Conservation (phyloP, 1,139 yeast species). For the Debaryomyces coudertii region DNA sequence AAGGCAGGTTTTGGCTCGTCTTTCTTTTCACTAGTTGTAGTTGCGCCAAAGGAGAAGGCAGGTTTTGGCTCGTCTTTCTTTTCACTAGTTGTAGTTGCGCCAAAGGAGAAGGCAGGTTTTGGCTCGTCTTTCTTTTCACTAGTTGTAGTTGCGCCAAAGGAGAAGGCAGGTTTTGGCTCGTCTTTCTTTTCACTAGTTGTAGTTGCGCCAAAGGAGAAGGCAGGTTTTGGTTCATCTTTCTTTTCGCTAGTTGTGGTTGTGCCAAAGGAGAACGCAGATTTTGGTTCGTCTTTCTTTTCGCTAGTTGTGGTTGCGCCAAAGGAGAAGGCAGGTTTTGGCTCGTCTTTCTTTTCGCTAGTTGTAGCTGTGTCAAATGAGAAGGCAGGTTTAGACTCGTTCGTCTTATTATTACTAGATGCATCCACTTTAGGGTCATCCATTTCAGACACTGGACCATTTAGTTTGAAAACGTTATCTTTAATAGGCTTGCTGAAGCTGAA, state of each 20-base stretch:
- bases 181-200: constrained; percentile 11
- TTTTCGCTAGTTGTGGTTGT: constrained; percentile 5
- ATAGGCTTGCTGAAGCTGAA: constrained; percentile 56
- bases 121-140: background rate
- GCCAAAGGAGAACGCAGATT: constrained; percentile 2
- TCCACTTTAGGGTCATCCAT: constrained; percentile 4
- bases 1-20: constrained; percentile 26
- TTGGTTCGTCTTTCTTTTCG: background rate
- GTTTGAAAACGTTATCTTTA: constrained; percentile 53
- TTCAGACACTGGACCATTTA: constrained; percentile 19
- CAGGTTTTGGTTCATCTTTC: constrained; percentile 17
- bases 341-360: constrained; percentile 2
- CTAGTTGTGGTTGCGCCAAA: constrained; percentile 24
- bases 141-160: constrained; percentile 17
- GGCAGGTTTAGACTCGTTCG: constrained; percentile 18
- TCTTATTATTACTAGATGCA: constrained; percentile 12
- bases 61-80: constrained; percentile 20
- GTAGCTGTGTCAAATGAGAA: constrained; percentile 26
- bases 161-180: constrained; percentile 20
- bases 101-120: constrained; percentile 21
- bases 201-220: constrained; percentile 24
- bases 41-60: constrained; percentile 27
- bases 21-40: background rate
- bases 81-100: constrained; percentile 7
- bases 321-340: constrained; percentile 28